Conservation (phyloP, 2,329 filamentous ascomycete genomes). For the Phoma sp. region DNA sequence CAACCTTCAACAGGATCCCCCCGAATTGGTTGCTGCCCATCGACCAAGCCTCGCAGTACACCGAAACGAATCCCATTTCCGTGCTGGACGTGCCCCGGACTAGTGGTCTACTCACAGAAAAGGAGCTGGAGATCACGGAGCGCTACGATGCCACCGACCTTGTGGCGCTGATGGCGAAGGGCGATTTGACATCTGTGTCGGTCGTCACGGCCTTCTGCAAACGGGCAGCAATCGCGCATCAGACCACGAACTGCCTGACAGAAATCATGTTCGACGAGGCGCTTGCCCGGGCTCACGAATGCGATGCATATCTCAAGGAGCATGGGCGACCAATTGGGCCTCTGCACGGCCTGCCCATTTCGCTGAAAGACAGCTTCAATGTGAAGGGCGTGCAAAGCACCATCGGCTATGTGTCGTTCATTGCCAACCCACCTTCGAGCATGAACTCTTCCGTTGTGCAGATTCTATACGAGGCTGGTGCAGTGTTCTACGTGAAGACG, state of each 20-base stretch:
- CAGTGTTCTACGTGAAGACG: slow-evolving; percentile 61
- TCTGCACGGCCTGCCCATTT: slow-evolving; percentile 60
- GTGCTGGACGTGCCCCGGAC: slow-evolving; percentile 40
- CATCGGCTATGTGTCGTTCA: slow-evolving; percentile 61
- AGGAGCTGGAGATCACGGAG: slow-evolving; percentile 45
- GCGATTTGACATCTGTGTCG: slow-evolving; percentile 42
- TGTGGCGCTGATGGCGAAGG: slow-evolving; percentile 31
- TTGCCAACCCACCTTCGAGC: slow-evolving; percentile 38
- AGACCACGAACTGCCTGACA: slow-evolving; percentile 58
- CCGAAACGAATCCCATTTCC: slow-evolving; percentile 25
- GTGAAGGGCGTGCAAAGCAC: slow-evolving; percentile 64
- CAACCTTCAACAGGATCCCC: slow-evolving; percentile 39
- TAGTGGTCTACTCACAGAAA: slow-evolving; percentile 38
- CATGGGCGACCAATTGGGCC: slow-evolving; percentile 55
- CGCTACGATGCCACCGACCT: slow-evolving; percentile 43
- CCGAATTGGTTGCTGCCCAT: slow-evolving; percentile 39
- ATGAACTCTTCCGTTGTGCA: slow-evolving; percentile 46
- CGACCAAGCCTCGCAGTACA: slow-evolving; percentile 24
- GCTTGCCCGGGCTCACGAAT: slow-evolving; percentile 45
- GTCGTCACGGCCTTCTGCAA: slow-evolving; percentile 62
- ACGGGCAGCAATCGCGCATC: slow-evolving; percentile 62
- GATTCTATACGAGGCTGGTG: slow-evolving; percentile 50
- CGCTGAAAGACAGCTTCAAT: slow-evolving; percentile 62
- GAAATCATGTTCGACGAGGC: slow-evolving; percentile 54
- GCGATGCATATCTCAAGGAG: slow-evolving; percentile 45